Evolutionary conservation across 768 basidiomycete genomes (phyloP), one percentile per base, ranked within the genome.

Genomic region (Tubosaeta sp.): DNA sequence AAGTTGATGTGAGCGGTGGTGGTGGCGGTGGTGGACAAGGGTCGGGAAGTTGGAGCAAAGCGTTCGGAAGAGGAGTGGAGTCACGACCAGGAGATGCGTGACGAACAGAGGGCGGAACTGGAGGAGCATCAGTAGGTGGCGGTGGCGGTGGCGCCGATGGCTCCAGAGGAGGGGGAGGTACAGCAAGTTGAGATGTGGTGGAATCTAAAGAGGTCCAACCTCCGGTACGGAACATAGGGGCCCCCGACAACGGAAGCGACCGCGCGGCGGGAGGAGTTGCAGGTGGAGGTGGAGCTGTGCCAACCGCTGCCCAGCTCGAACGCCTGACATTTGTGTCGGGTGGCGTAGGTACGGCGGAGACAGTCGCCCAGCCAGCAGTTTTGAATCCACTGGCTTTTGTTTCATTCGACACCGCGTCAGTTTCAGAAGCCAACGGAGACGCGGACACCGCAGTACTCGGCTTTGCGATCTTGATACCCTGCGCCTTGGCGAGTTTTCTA

Each of bases 401-500:
- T 38, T 67, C 63, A 37, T 35, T 50, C 8, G 58, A 11, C n/a
- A 43, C 53, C 9, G 59, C 19, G 33, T 62, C 65, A 34, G 39
- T 55, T 56, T 59, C 60, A 22, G 68, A 46, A n/a, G 22, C 32
- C 14, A 50, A 26, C 19, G 58, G 45, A 46, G 66, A 48, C 43
- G 38, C 9, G 17, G 66, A 42, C 44, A 46, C 42, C 22, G 68
- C 52, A 41, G 52, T 44, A 6, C 55, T 22, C 39, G 72, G 73
- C 51, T 69, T 72, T 9, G 67, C 57, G 57, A 91, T 81, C 68
- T 78, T 88, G 64, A 93, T 81, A 5, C 91, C 91, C 35, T 80
- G 83, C 1, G 91, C 91, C 46, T 83, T 86, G 7, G 91, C 91
- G 29, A 91, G 82, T 67, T 91, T 91, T 51, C 88, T 75, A 25